These are phyloP conservation scores for Cymbopogon citratus DNA, from an alignment of 176 grass and related monocot species.

Conservation along the genomic window DNA sequence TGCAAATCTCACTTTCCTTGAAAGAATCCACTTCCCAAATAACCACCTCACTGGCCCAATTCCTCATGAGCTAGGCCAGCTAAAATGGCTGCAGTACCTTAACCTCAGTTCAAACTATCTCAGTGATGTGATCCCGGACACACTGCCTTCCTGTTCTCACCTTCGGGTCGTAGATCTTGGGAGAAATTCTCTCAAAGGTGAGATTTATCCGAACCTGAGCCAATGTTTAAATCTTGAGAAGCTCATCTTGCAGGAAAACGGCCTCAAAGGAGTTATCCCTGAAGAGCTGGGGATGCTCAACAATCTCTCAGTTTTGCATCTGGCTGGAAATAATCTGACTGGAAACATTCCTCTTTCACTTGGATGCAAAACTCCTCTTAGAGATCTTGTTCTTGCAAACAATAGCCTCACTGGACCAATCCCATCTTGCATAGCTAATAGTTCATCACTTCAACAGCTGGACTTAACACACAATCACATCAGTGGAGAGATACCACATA, in stretches of 20 bases:
- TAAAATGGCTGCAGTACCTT: background rate
- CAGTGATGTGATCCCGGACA: constrained; percentile 1
- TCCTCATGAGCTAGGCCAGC: constrained; percentile 30
- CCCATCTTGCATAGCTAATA: background rate
- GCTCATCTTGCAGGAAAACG: background rate
- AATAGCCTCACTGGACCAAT: constrained; percentile 23
- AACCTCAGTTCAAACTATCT: constrained; percentile 41
- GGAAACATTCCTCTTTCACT: constrained; percentile 28
- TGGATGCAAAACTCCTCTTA: background rate
- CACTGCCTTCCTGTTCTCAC: background rate
- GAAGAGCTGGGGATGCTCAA: background rate
- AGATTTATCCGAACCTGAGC: constrained; percentile 17
- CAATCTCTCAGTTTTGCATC: constrained; percentile 15
- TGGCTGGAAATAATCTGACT: background rate
- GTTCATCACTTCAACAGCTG: constrained; percentile 3
- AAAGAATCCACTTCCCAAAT: constrained; percentile 1
- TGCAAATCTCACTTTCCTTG: too few relatives aligned
- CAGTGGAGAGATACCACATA: background rate
- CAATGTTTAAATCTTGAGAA: background rate
- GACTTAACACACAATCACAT: constrained; percentile 12
- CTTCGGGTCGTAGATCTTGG: constrained; percentile 32
- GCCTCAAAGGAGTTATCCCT: background rate
- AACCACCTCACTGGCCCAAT: constrained; percentile 25
- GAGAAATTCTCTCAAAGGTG: constrained; percentile 9
- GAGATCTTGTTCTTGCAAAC: constrained; percentile 3